Evolutionary conservation across 202 grass and related monocot genomes (phyloP).

Genomic region (Panicum hallii): DNA sequence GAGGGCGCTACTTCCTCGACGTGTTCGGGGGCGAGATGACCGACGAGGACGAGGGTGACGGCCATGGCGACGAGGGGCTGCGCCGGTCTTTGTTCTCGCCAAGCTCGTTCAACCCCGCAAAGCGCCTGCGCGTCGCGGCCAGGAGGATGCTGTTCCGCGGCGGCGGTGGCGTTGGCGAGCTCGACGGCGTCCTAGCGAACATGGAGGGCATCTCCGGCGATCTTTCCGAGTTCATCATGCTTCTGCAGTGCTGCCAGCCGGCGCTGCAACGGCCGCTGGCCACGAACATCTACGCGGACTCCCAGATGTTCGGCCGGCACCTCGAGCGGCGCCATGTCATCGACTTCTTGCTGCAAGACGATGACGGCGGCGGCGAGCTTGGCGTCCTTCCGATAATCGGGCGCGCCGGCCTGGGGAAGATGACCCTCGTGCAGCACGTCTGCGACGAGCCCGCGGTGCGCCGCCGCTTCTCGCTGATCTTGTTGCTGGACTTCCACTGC

Average conservation of each 20-base stretch:
- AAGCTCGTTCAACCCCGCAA: conserved; percentile 37
- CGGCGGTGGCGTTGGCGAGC: neutral
- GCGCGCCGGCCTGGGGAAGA: conserved; percentile 25
- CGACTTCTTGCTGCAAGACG: conserved; percentile 37
- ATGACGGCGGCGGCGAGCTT: neutral
- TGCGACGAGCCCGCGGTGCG: conserved; percentile 35
- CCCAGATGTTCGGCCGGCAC: conserved; percentile 31
- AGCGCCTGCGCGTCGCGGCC: conserved; percentile 39
- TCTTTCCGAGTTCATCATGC: conserved; percentile 35
- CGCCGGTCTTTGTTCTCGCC: neutral
- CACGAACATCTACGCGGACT: conserved; percentile 41
- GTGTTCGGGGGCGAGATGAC: neutral
- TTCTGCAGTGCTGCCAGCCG: conserved; percentile 41
- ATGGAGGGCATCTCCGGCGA: conserved; percentile 18
- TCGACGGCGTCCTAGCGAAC: conserved; percentile 18
- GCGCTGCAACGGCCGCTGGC: conserved; percentile 31
- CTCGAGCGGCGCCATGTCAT: conserved; percentile 35
- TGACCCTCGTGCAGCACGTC: conserved; percentile 47
- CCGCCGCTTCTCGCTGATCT: conserved; percentile 34
- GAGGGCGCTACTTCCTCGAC: conserved; percentile 38
- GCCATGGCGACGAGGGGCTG: neutral
- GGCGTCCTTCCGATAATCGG: conserved; percentile 27
- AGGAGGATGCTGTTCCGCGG: neutral
- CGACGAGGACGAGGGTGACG: neutral
- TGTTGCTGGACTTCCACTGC: conserved; percentile 44